These are phyloP conservation scores for Epipyxis sp. DNA, from an alignment of 108 stramenopile species.

Conservation along the genomic window DNA sequence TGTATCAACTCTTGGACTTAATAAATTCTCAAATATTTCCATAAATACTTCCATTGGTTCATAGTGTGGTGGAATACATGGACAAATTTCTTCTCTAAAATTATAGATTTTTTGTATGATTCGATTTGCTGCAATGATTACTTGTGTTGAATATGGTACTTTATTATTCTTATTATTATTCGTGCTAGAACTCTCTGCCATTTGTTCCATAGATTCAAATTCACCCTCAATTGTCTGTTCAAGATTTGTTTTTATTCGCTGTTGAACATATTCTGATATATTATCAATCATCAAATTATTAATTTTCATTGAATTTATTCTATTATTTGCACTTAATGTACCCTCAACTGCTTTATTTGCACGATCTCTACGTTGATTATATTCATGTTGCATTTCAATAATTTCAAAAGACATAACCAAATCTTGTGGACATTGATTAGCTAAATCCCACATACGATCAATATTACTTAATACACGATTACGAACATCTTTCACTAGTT, in stretches of 20 bases:
- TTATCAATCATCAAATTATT: not conserved
- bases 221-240: not conserved
- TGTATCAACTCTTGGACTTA: not conserved
- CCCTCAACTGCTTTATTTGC: not conserved
- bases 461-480: not conserved
- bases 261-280: not conserved
- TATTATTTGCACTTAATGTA: no score
- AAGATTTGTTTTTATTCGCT: not conserved
- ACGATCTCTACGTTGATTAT: not conserved
- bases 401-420: constrained; percentile 15
- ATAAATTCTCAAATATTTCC: not conserved
- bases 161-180: no score
- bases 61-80: constrained; percentile 11
- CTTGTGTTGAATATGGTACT: not conserved
- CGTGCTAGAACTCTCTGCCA: not conserved
- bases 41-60: not conserved
- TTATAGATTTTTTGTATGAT: not conserved
- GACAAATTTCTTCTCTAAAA: not conserved
- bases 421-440: not conserved
- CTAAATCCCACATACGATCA: constrained; percentile 14
- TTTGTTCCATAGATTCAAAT: not conserved
- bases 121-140: not conserved
- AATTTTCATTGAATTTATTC: not conserved
- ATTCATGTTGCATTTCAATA: constrained; percentile 32
- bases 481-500: not conserved